Evolutionary conservation across 1,284 basidiomycete species (phyloP).

Genomic region (Leccinum ponderosum): DNA sequence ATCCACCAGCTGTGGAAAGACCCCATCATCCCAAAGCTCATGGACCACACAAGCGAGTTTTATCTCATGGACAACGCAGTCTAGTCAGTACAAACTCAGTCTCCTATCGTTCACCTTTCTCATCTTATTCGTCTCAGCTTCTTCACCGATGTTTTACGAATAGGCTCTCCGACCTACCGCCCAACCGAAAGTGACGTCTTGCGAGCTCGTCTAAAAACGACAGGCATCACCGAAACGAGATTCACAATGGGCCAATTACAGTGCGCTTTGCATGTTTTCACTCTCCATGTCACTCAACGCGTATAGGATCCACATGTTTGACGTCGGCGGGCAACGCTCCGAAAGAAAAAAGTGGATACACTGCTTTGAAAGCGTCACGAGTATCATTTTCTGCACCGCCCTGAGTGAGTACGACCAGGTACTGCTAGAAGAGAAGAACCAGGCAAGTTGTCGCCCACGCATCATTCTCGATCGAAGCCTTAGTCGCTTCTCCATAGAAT

Average conservation of each 20-base stretch:
- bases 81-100: slow-evolving; percentile 63
- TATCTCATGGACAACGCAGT: slow-evolving; percentile 96
- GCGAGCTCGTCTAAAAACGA: slow-evolving; percentile 87
- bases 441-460: slow-evolving; percentile 50
- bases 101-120: background rate
- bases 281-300: slow-evolving; percentile 33
- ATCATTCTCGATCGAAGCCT: slow-evolving; percentile 12
- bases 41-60: slow-evolving; percentile 89
- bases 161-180: slow-evolving; percentile 78
- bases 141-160: slow-evolving; percentile 83
- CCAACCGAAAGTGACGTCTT: slow-evolving; percentile 92
- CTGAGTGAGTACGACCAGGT: slow-evolving; percentile 95
- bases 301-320: slow-evolving; percentile 89
- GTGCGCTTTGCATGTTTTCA: slow-evolving; percentile 55
- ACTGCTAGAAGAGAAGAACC: slow-evolving; percentile 75
- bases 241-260: slow-evolving; percentile 70
- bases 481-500: slow-evolving; percentile 55
- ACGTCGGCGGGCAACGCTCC: slow-evolving; percentile 91
- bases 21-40: slow-evolving; percentile 81
- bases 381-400: slow-evolving; percentile 94
- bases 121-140: slow-evolving; percentile 55
- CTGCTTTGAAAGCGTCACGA: slow-evolving; percentile 93
- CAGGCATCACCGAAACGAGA: slow-evolving; percentile 91
- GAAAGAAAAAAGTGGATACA: slow-evolving; percentile 97
- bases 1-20: slow-evolving; percentile 91